Conservation (phyloP, 164 flowering plant genomes). For the Magnolia officinalis region DNA sequence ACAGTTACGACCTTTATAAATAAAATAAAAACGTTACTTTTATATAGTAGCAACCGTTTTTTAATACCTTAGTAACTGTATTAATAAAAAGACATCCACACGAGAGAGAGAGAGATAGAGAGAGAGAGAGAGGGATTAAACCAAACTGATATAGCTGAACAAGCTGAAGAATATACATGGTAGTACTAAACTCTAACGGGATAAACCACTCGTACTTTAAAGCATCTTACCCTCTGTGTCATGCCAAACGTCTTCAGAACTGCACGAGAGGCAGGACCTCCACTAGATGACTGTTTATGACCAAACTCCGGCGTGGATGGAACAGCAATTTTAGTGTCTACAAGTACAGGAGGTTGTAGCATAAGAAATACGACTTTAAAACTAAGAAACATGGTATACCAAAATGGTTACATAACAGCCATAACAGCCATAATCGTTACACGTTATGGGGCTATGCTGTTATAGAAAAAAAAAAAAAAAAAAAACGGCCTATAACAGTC, state of each 20-base stretch:
- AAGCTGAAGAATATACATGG: background rate
- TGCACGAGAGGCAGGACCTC: constrained; percentile 41
- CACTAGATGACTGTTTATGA: constrained; percentile 28
- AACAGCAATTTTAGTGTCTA: constrained; percentile 18
- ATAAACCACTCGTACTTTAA: background rate
- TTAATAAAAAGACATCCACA: no score
- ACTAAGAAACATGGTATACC: background rate
- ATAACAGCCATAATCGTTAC: no score
- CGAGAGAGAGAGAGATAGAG: no score
- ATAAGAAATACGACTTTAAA: constrained; percentile 7
- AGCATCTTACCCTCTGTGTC: constrained; percentile 46
- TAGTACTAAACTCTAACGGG: background rate
- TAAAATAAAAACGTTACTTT: no score
- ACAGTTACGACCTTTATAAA: background rate
- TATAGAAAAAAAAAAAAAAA: no score
- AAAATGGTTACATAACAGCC: no score
- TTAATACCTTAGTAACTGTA: no score
- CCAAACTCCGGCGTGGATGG: constrained; percentile 27
- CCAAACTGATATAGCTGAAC: background rate
- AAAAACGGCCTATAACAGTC: no score
- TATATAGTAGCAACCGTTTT: no score
- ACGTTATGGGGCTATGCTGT: no score
- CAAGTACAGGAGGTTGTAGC: constrained; percentile 10
- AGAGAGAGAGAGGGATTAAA: no score
- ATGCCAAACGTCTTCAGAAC: constrained; percentile 38